Percentiles rank a stretch among this genome's conserved stretches.
Conservation (phyloP, 2,329 filamentous ascomycete genomes). For the Rutstroemia sp. region DNA sequence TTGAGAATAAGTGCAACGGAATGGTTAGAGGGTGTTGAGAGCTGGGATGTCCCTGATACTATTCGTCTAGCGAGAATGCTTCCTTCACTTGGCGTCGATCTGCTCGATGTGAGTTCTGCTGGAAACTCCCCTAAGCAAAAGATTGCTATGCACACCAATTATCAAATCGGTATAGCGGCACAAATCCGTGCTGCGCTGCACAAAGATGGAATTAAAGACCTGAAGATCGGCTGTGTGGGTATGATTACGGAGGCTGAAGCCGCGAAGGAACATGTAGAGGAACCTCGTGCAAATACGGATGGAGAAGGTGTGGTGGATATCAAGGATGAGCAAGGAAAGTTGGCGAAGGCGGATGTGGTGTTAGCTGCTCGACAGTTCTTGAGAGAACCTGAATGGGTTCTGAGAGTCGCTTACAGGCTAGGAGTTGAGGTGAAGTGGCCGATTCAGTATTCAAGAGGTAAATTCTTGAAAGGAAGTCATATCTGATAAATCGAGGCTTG, state of each 20-base stretch:
- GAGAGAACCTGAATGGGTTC: conserved; percentile 51
- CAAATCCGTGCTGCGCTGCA: conserved; percentile 60
- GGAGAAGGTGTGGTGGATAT: conserved; percentile 38
- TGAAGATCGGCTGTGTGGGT: conserved; percentile 63
- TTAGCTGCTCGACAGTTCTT: conserved; percentile 47
- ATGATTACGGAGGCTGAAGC: conserved; percentile 64
- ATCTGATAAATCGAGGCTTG: conserved; percentile 9
- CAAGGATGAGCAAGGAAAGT: conserved; percentile 29
- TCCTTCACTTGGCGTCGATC: conserved; percentile 60
- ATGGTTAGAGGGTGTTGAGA: conserved; percentile 58
- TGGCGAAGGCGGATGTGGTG: conserved; percentile 45
- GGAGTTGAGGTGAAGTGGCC: conserved; percentile 65
- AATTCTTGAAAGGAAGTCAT: conserved; percentile 21
- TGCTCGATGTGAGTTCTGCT: conserved; percentile 65
- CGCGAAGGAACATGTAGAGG: conserved; percentile 41
- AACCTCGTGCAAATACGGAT: conserved; percentile 42
- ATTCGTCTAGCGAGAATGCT: conserved; percentile 55
- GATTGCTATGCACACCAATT: conserved; percentile 50
- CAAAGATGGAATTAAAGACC: conserved; percentile 52
- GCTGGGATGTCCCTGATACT: conserved; percentile 61
- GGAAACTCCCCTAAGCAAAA: conserved; percentile 56
- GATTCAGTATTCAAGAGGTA: conserved; percentile 19
- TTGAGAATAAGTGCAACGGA: conserved; percentile 66
- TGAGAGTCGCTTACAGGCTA: conserved; percentile 55
- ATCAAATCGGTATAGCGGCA: conserved; percentile 68